Evolutionary conservation across 139 green algal species (phyloP).

Genomic region (Chlamydomonas applanata): DNA sequence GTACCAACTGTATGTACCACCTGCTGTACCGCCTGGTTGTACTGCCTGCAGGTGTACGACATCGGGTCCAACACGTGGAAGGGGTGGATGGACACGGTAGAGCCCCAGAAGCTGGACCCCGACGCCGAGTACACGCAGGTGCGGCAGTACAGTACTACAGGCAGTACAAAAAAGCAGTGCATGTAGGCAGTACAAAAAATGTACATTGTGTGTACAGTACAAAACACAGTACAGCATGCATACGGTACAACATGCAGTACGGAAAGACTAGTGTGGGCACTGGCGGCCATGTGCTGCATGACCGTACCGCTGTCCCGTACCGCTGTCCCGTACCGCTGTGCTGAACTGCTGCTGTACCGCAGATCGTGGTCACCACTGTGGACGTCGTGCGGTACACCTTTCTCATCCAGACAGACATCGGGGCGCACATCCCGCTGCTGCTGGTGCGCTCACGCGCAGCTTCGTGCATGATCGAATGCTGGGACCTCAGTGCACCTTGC

Average conservation of each 20-base stretch:
- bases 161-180: neutral
- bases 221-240: too few species aligned
- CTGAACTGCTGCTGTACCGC: constrained; percentile 22
- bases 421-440: constrained; percentile 38
- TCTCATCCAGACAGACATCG: constrained; percentile 41
- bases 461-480: too few species aligned
- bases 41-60: neutral
- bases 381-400: constrained; percentile 61
- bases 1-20: too few species aligned
- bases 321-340: neutral
- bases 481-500: too few species aligned
- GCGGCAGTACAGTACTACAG: neutral
- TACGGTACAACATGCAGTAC: too few species aligned
- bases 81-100: constrained; percentile 47
- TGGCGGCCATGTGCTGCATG: too few species aligned
- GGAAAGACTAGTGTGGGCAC: too few species aligned
- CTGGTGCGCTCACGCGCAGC: constrained; percentile 24
- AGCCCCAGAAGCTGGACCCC: constrained; percentile 20
- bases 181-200: too few species aligned
- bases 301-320: too few species aligned
- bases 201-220: too few species aligned
- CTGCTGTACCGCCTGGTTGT: too few species aligned
- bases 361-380: constrained; percentile 69
- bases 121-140: constrained; percentile 39
- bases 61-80: constrained; percentile 32